phyloP scores from a whole-genome alignment of 2,329 filamentous ascomycete genomes.

The Nectriaceae sp. region DNA sequence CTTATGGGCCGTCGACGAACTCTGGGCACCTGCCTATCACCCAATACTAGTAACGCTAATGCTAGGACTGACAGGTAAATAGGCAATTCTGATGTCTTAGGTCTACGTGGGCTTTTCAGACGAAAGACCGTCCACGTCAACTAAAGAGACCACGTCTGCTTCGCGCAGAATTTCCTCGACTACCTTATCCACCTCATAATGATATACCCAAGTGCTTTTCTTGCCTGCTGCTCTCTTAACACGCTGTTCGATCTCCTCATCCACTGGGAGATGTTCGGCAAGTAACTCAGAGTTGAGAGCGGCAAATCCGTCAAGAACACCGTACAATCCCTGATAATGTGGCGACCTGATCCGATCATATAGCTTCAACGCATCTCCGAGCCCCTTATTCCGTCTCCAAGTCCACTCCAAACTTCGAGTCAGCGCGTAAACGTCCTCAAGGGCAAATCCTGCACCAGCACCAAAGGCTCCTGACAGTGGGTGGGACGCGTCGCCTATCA shows the following conservation, averaged over 20 bases:
- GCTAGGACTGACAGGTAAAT: no score
- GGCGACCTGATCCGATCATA: slow-evolving; percentile 31
- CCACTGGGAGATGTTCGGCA: slow-evolving; percentile 14
- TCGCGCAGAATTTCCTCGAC: slow-evolving; percentile 10
- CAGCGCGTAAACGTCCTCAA: slow-evolving; percentile 34
- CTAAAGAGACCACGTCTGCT: no score
- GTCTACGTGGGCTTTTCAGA: no score
- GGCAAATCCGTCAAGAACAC: slow-evolving; percentile 26
- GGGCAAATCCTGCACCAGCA: slow-evolving; percentile 40
- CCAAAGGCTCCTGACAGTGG: slow-evolving; percentile 50
- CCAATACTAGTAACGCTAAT: no score
- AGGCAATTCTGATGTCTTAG: background rate
- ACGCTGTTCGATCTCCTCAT: slow-evolving; percentile 28
- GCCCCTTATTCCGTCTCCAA: slow-evolving; percentile 10
- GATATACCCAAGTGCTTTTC: slow-evolving; percentile 29
- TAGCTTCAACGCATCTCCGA: slow-evolving; percentile 24
- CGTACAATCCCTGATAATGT: slow-evolving; percentile 29
- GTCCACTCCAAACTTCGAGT: slow-evolving; percentile 27
- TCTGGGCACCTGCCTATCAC: no score
- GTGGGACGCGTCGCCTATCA: slow-evolving; percentile 58
- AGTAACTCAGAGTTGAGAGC: slow-evolving; percentile 14
- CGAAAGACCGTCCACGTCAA: no score
- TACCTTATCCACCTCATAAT: slow-evolving; percentile 25
- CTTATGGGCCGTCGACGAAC: no score
- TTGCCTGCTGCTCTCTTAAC: slow-evolving; percentile 21